Conservation (phyloP, 1,139 yeast species). For the Kodamaea ohmeri region DNA sequence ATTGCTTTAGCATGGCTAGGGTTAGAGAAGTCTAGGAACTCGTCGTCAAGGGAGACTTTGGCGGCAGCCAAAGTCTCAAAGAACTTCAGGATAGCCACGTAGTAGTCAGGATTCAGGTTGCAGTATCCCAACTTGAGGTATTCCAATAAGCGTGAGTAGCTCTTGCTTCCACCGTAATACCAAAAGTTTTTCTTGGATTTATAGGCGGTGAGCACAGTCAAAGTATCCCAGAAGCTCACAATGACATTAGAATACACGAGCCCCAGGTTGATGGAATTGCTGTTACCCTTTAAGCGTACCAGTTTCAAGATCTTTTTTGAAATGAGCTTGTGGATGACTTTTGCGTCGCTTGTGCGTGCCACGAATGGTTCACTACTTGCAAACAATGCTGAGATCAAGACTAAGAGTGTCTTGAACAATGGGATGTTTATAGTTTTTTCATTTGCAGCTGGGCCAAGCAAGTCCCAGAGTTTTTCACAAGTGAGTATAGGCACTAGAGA, state of each 20-base stretch:
- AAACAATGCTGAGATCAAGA: constrained; percentile 29
- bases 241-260: constrained; percentile 45
- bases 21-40: constrained; percentile 20
- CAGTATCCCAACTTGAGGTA: constrained; percentile 54
- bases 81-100: constrained; percentile 25
- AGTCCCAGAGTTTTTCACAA: constrained; percentile 46
- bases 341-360: constrained; percentile 19
- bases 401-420: constrained; percentile 45
- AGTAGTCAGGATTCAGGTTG: constrained; percentile 51
- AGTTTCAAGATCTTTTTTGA: constrained; percentile 53
- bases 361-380: constrained; percentile 16
- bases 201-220: constrained; percentile 40
- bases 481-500: constrained; percentile 17
- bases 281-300: constrained; percentile 38
- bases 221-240: constrained; percentile 48
- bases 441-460: constrained; percentile 26
- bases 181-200: constrained; percentile 48
- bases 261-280: constrained; percentile 26
- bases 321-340: constrained; percentile 40
- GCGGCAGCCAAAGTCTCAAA: constrained; percentile 19
- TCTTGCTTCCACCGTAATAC: constrained; percentile 46
- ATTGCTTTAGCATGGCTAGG: constrained; percentile 21
- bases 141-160: constrained; percentile 38
- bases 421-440: constrained; percentile 38
- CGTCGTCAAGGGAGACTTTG: constrained; percentile 16